phyloP scores from a whole-genome alignment of 345 rosid genomes.

The Brassica incana region DNA sequence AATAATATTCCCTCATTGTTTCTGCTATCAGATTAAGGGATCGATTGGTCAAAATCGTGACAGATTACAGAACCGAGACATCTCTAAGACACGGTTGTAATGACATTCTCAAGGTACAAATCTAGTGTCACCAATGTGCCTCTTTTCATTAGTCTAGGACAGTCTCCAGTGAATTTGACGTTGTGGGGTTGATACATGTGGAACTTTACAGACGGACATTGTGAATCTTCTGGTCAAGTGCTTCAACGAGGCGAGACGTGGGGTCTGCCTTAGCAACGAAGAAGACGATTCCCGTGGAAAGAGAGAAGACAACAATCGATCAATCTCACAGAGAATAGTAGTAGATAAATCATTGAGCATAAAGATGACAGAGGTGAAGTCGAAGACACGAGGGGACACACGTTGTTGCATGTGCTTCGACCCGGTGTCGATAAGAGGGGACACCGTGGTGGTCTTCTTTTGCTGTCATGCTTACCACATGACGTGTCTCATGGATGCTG shows the following conservation, averaged over 20 bases:
- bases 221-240: conserved; percentile 87
- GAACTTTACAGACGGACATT: conserved; percentile 71
- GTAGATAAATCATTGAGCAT: conserved; percentile 45
- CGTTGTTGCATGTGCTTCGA: conserved; percentile 98
- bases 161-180: conserved; percentile 20
- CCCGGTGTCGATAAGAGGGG: conserved; percentile 75
- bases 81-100: conserved; percentile 98
- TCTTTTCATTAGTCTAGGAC: conserved; percentile 2
- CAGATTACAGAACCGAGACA: conserved; percentile 98
- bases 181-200: conserved; percentile 12
- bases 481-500: conserved; percentile 79
- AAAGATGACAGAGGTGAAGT: conserved; percentile 71
- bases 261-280: conserved; percentile 65
- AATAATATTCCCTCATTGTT: background rate
- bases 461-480: conserved; percentile 95
- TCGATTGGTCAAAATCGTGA: conserved; percentile 84
- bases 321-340: conserved; percentile 41
- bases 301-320: conserved; percentile 53
- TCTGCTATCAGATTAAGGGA: conserved; percentile 77
- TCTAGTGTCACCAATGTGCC: background rate
- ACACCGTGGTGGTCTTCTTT: conserved; percentile 76
- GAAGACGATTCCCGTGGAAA: conserved; percentile 63
- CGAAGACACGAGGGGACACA: conserved; percentile 83
- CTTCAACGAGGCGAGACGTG: conserved; percentile 84
- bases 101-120: conserved; percentile 83